These are phyloP conservation scores for Papilionanthe hybrid DNA, from an alignment of 116 monocot genomes.

Conservation along the genomic window DNA sequence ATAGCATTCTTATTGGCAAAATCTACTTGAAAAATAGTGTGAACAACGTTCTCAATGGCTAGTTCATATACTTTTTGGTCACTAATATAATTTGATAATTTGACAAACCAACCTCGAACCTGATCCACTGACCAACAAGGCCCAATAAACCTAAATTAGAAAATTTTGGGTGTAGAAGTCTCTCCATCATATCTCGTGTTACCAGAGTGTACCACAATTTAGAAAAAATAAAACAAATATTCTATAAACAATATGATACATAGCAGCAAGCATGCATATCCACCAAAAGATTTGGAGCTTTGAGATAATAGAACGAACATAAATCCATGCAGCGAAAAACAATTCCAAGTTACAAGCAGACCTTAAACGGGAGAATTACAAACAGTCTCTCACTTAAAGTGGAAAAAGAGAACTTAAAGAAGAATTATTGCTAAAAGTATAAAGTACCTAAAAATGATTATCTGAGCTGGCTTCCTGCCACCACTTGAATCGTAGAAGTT, in stretches of 20 bases:
- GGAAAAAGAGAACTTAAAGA: background rate
- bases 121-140: too few relatives aligned
- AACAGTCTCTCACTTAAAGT: background rate
- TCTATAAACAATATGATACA: background rate
- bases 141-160: too few relatives aligned
- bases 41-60: too few relatives aligned
- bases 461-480: constrained; percentile 58
- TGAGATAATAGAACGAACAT: background rate
- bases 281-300: background rate
- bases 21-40: too few relatives aligned
- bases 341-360: background rate
- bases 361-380: background rate
- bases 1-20: too few relatives aligned
- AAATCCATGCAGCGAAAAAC: background rate
- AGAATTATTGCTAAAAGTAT: background rate
- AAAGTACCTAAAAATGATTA: constrained; percentile 84
- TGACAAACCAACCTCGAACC: too few relatives aligned
- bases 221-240: background rate
- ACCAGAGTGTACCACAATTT: background rate
- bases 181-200: background rate
- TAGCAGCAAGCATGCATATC: background rate
- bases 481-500: constrained; percentile 67
- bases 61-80: too few relatives aligned
- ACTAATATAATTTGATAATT: too few relatives aligned
- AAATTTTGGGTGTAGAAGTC: background rate